Conservation (phyloP, 1,139 yeast genomes). For the Candida albicans region DNA sequence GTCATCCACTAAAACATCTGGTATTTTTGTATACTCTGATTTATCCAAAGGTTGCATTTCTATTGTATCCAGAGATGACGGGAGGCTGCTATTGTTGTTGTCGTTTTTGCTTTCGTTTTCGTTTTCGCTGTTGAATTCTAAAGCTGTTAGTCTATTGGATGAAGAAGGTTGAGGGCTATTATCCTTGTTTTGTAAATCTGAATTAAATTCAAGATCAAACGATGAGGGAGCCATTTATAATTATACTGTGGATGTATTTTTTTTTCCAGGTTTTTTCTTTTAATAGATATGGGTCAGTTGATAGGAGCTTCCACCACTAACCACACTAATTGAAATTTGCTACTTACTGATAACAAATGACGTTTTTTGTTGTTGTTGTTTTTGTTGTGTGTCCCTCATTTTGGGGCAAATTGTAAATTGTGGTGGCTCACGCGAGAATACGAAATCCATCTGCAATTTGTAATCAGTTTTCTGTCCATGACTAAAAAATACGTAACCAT, state of each 20-base stretch:
- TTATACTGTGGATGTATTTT: neutral
- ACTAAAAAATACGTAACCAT: too few species aligned
- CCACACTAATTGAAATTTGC: too few species aligned
- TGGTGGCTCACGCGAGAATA: too few species aligned
- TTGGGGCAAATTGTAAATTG: too few species aligned
- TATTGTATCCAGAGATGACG: slow-evolving; percentile 2
- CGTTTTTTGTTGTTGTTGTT: too few species aligned
- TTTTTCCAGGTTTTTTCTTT: too few species aligned
- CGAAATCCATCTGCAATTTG: too few species aligned
- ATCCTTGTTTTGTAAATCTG: neutral
- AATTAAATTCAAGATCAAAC: neutral
- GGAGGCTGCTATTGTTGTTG: neutral
- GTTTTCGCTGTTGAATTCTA: neutral
- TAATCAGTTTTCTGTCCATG: too few species aligned
- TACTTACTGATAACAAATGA: too few species aligned
- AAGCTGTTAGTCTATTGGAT: neutral
- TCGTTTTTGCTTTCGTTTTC: neutral
- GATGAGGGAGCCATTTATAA: neutral
- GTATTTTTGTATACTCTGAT: slow-evolving; percentile 12
- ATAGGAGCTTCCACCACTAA: too few species aligned
- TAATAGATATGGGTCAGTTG: neutral
- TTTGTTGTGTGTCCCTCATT: too few species aligned
- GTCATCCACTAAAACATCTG: slow-evolving; percentile 1
- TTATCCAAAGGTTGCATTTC: slow-evolving; percentile 16
- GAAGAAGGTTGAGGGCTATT: neutral